Base-by-base conservation (phyloP, 306 rosid species). In the Quercus variabilis region DNA sequence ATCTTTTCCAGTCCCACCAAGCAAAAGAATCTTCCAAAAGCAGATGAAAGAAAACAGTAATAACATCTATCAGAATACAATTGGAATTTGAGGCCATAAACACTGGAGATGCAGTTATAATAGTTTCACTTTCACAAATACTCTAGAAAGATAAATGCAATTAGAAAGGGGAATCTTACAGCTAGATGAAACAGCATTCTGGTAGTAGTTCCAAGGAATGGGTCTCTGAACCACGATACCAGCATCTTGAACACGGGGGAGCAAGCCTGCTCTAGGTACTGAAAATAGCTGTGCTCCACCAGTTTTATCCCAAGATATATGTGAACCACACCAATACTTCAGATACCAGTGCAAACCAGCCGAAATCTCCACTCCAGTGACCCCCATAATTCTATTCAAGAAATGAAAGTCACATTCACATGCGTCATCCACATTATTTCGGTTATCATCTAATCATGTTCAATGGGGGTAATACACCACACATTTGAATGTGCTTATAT, bases 1-100 rank as follows among this genome's bases (percentile, higher is more conserved):
- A 92, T 87, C 98, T 89, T 73, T 85, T 62, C 98, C 98, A 94
- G 86, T 89, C 97, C 97, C 97, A 94, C 96, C 97, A 94, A 76
- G 97, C 92, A 70, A 89, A 86, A 72, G 97, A 82, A 87, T 94
- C 98, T 94, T 82, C 80, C 82, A 31, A 19, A 80, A 78, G 56
- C 80, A 85, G 56, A 76, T 31, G 65, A 78, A 71, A 84, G 46
- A 57, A 84, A 83, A 78, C 10, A 46, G 14, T 28, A 73, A 55
- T 17, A 35, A 77, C 74, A 71, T 65, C 74, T 51, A 58, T 57
- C 6, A 20, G 79, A 58, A 67, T 26, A 5, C 31, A 82, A n/a
- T 21, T 63, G 62, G 62, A 55, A 68, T 69, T 60, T 54, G 74
- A 84, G 81, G 81, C 71, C 79, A 60, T 43, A 46, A 6, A 26